phyloP scores from a whole-genome alignment of 1,284 basidiomycete genomes.

The Rhodotorula sp. region DNA sequence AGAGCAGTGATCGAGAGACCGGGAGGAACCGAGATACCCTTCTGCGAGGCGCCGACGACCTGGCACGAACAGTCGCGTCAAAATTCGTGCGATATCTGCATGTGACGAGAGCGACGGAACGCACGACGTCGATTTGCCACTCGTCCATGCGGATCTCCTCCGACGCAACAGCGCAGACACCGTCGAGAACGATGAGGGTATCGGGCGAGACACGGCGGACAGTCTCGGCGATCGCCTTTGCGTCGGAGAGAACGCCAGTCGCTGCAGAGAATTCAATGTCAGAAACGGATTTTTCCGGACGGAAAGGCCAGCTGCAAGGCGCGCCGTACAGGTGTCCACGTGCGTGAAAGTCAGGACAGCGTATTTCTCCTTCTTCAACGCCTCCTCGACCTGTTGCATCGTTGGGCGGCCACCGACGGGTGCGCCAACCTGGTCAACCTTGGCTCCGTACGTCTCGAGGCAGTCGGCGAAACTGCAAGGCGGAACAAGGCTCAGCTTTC shows the following conservation, averaged over 20 bases:
- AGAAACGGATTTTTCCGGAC: background rate
- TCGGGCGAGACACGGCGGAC: slow-evolving; percentile 79
- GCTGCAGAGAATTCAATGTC: slow-evolving; percentile 20
- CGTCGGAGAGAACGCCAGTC: slow-evolving; percentile 77
- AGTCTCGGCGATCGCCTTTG: slow-evolving; percentile 71
- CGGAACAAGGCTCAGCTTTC: background rate
- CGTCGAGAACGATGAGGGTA: slow-evolving; percentile 82
- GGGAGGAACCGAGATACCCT: slow-evolving; percentile 92
- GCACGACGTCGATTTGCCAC: slow-evolving; percentile 80
- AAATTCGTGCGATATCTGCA: too few species aligned
- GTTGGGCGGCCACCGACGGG: slow-evolving; percentile 75
- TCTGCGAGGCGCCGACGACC: slow-evolving; percentile 82
- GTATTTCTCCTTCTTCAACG: slow-evolving; percentile 77
- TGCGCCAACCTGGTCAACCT: slow-evolving; percentile 81
- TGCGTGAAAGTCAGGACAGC: slow-evolving; percentile 91
- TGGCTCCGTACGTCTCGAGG: slow-evolving; percentile 82
- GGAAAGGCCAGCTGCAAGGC: background rate
- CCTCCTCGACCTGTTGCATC: slow-evolving; percentile 63
- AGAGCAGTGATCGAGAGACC: slow-evolving; percentile 84
- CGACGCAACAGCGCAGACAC: slow-evolving; percentile 91
- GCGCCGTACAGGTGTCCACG: slow-evolving; percentile 51
- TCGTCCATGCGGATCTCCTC: slow-evolving; percentile 92
- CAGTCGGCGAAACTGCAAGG: slow-evolving; percentile 49
- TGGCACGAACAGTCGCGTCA: background rate
- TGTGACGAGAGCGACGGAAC: background rate